phyloP scores from a whole-genome alignment of 2,329 filamentous ascomycete species.

The Xylaria sp. region DNA sequence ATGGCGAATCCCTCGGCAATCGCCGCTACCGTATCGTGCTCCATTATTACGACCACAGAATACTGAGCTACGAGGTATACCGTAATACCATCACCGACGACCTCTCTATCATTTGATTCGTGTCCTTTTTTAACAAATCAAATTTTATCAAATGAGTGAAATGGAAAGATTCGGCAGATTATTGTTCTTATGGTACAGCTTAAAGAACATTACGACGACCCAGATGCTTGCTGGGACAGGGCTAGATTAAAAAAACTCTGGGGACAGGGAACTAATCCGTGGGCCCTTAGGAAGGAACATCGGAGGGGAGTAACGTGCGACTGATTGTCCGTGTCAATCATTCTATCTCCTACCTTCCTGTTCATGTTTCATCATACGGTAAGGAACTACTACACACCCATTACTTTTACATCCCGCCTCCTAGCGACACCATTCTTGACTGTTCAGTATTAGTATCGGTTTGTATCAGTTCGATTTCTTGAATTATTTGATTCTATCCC shows the following conservation, averaged over 20 bases:
- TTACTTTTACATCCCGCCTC: constrained; percentile 1
- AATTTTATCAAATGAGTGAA: background rate
- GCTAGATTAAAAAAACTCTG: background rate
- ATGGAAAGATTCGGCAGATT: background rate
- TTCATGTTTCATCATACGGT: background rate
- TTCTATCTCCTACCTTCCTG: background rate
- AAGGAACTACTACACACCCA: background rate
- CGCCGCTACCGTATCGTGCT: constrained; percentile 73
- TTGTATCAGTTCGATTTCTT: background rate
- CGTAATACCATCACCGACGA: constrained; percentile 52
- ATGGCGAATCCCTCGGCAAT: constrained; percentile 45
- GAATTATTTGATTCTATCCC: too few relatives aligned
- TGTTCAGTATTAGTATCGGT: background rate
- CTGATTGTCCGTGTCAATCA: background rate
- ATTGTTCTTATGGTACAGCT: background rate
- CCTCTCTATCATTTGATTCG: constrained; percentile 41
- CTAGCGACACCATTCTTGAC: background rate
- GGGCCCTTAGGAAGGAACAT: background rate
- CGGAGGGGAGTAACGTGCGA: background rate
- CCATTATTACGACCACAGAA: constrained; percentile 75
- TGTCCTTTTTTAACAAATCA: background rate
- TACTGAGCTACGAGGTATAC: constrained; percentile 75
- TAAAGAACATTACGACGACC: background rate
- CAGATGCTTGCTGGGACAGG: background rate
- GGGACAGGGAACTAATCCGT: background rate